Evolutionary conservation across 176 grass and related monocot genomes (phyloP).

Genomic region (Bolboschoenus planiculmis): DNA sequence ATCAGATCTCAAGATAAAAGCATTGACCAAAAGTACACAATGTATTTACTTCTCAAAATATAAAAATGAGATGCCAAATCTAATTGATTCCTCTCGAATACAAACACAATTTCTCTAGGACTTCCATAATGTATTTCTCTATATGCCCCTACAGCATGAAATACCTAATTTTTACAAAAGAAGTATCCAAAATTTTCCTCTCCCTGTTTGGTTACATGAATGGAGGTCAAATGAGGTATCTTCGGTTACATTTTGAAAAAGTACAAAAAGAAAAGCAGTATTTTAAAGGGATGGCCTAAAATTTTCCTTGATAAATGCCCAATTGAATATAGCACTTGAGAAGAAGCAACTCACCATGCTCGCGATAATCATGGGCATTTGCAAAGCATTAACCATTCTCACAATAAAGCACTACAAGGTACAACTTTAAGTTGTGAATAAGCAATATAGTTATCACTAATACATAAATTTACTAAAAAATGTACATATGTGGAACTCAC

Average conservation of each 20-base stretch:
- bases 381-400: conserved; percentile 88
- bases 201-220: background rate
- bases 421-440: conserved; percentile 8
- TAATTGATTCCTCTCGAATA: no score
- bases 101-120: background rate
- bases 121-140: background rate
- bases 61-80: no score
- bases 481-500: conserved; percentile 40
- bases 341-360: conserved; percentile 66
- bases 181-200: background rate
- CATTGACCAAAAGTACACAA: no score
- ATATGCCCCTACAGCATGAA: background rate
- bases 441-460: background rate
- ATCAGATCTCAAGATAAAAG: no score
- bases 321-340: background rate
- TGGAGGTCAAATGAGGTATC: background rate
- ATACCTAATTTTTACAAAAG: background rate
- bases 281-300: background rate
- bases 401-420: conserved; percentile 94
- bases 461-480: conserved; percentile 5
- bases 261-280: background rate
- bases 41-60: no score
- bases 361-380: conserved; percentile 97
- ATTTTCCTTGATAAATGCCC: background rate
- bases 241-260: background rate